These are phyloP conservation scores for Mycena floridula DNA, from an alignment of 768 basidiomycete genomes.

Conservation along the genomic window DNA sequence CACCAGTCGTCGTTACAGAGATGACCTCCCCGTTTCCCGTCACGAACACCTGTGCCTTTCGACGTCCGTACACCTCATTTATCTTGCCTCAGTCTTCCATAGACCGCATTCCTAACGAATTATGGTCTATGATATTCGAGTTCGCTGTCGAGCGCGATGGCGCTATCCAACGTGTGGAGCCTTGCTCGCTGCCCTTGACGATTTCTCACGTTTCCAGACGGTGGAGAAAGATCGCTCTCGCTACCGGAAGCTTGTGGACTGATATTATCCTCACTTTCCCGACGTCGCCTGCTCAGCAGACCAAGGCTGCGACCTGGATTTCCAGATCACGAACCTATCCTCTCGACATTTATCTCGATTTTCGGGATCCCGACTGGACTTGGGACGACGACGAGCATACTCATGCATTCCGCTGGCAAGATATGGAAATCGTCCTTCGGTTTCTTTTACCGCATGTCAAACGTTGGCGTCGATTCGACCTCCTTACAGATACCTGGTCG, in stretches of 20 bases:
- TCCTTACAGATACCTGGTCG: slow-evolving; percentile 57
- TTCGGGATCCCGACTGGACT: slow-evolving; percentile 52
- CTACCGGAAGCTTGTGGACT: slow-evolving; percentile 43
- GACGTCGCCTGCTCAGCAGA: slow-evolving; percentile 27
- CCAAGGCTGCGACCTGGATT: slow-evolving; percentile 31
- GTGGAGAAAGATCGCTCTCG: slow-evolving; percentile 44
- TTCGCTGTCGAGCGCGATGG: slow-evolving; percentile 20
- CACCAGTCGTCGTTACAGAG: too few relatives aligned
- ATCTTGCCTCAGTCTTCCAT: slow-evolving; percentile 5
- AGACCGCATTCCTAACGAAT: slow-evolving; percentile 27
- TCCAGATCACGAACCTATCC: slow-evolving; percentile 38
- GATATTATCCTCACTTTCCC: slow-evolving; percentile 42
- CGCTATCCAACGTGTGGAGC: slow-evolving; percentile 10
- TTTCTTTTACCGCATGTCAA: slow-evolving; percentile 36
- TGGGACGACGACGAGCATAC: slow-evolving; percentile 36
- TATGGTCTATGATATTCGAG: slow-evolving; percentile 28
- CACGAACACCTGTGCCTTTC: too few relatives aligned
- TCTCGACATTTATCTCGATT: slow-evolving; percentile 48
- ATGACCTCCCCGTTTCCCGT: too few relatives aligned
- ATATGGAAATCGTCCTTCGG: slow-evolving; percentile 40
- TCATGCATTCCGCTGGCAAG: slow-evolving; percentile 29
- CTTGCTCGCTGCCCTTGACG: slow-evolving; percentile 20
- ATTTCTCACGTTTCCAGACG: slow-evolving; percentile 44
- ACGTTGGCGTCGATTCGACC: slow-evolving; percentile 42
- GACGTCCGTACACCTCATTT: not conserved